Conservation (phyloP, 495 filamentous ascomycete genomes). For the Aspergillus funiculosus region DNA sequence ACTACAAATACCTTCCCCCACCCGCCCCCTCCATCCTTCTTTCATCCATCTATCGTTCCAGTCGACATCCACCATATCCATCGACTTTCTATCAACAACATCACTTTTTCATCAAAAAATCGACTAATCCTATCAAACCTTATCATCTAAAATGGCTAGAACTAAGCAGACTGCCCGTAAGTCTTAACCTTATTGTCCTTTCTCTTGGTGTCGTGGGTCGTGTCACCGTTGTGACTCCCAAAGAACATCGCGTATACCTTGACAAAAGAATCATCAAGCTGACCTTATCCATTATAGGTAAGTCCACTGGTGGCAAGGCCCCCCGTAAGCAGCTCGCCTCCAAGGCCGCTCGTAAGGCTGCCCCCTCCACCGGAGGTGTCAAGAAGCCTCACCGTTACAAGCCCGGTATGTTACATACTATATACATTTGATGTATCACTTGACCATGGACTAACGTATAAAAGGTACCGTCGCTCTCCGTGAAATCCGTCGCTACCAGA, state of each 20-base stretch:
- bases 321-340: conserved; percentile 95
- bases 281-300: conserved; percentile 46
- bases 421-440: too few relatives aligned
- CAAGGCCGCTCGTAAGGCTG: conserved; percentile 76
- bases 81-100: conserved; percentile 39
- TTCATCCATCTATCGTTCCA: conserved; percentile 37
- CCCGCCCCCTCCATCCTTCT: conserved; percentile 47
- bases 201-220: conserved; percentile 13
- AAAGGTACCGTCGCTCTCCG: conserved; percentile 98
- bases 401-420: conserved; percentile 62
- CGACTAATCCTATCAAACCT: conserved; percentile 43
- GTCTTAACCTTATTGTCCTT: conserved; percentile 33
- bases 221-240: conserved; percentile 26
- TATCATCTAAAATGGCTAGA: conserved; percentile 75
- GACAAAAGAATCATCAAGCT: conserved; percentile 29
- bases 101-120: conserved; percentile 45
- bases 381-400: conserved; percentile 99
- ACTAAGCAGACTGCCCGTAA: conserved; percentile 99
- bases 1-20: conserved; percentile 50
- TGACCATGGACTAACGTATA: conserved; percentile 29
- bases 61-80: conserved; percentile 27
- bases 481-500: conserved; percentile 99
- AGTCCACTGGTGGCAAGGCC: conserved; percentile 99
- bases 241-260: conserved; percentile 21
- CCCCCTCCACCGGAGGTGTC: conserved; percentile 79